Conservation (phyloP, 1,284 basidiomycete species). For the Ganoderma leucocontextum region DNA sequence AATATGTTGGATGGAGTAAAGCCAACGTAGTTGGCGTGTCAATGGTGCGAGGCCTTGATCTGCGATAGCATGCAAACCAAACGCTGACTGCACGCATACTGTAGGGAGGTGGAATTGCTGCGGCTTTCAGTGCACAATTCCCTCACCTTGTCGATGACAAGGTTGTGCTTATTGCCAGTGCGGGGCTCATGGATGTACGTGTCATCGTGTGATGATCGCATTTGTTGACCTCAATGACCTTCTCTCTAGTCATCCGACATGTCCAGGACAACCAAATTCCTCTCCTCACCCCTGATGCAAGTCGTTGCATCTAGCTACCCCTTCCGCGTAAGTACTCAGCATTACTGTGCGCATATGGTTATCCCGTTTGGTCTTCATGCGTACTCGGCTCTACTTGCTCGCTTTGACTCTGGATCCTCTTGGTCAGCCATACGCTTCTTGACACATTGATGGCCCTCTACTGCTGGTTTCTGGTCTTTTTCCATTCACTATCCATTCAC, state of each 20-base stretch:
- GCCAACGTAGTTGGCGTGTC: conserved; percentile 73
- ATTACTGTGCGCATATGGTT: neutral
- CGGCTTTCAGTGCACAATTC: conserved; percentile 73
- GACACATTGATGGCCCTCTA: neutral
- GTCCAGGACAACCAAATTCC: conserved; percentile 74
- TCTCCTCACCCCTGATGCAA: conserved; percentile 76
- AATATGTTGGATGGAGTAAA: conserved; percentile 74
- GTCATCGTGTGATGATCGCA: conserved; percentile 6
- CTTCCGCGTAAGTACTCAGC: conserved; percentile 56
- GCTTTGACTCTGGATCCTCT: neutral
- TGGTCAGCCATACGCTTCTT: neutral
- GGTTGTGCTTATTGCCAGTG: conserved; percentile 70
- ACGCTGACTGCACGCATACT: neutral
- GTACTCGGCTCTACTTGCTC: neutral
- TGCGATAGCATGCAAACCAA: neutral
- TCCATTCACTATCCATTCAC: neutral
- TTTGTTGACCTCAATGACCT: neutral
- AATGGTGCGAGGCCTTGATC: conserved; percentile 57
- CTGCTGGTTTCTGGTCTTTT: no score
- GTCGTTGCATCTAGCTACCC: conserved; percentile 65
- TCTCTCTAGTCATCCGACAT: conserved; percentile 62
- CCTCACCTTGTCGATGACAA: conserved; percentile 72
- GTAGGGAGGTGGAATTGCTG: conserved; percentile 78
- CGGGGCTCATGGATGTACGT: conserved; percentile 70
- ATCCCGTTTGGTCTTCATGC: neutral